Evolutionary conservation across 192 early-diverging fungal species (phyloP).

Genomic region (Backusella psychrophila): DNA sequence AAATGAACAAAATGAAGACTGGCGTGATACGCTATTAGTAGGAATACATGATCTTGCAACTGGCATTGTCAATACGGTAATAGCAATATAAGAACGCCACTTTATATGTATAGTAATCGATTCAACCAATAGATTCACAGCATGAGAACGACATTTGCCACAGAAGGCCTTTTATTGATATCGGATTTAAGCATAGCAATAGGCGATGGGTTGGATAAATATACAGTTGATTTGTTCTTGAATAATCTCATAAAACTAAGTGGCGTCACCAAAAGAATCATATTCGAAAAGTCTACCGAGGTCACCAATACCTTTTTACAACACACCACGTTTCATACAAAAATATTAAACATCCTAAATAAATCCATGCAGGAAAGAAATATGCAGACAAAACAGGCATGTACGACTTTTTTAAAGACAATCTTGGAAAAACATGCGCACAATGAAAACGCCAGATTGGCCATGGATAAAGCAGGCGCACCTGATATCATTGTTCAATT

Average conservation of each 20-base stretch:
- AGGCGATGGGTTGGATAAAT: conserved; percentile 26
- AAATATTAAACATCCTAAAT: conserved; percentile 24
- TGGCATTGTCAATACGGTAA: conserved; percentile 26
- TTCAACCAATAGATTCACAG: conserved; percentile 28
- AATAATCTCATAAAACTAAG: conserved; percentile 26
- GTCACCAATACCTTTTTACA: conserved; percentile 24
- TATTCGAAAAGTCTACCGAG: conserved; percentile 14
- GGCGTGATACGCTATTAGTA: conserved; percentile 7
- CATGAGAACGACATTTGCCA: conserved; percentile 35
- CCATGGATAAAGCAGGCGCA: conserved; percentile 27
- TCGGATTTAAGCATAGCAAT: conserved; percentile 26
- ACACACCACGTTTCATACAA: conserved; percentile 31
- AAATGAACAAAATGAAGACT: conserved; percentile 5
- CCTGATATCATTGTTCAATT: conserved; percentile 22
- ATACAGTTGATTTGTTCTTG: conserved; percentile 34
- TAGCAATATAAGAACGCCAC: not conserved
- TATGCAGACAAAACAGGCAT: conserved; percentile 23
- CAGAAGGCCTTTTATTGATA: conserved; percentile 22
- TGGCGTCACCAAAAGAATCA: conserved; percentile 28
- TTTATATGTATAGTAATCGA: not conserved
- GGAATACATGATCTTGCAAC: conserved; percentile 12
- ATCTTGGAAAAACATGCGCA: conserved; percentile 29
- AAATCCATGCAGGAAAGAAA: conserved; percentile 35
- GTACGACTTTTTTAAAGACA: conserved; percentile 21
- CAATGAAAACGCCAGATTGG: not conserved